Percentiles rank a stretch among this genome's conserved stretches.
phyloP scores from a whole-genome alignment of 2,329 filamentous ascomycete species.

The Ophiostoma perfectum region DNA sequence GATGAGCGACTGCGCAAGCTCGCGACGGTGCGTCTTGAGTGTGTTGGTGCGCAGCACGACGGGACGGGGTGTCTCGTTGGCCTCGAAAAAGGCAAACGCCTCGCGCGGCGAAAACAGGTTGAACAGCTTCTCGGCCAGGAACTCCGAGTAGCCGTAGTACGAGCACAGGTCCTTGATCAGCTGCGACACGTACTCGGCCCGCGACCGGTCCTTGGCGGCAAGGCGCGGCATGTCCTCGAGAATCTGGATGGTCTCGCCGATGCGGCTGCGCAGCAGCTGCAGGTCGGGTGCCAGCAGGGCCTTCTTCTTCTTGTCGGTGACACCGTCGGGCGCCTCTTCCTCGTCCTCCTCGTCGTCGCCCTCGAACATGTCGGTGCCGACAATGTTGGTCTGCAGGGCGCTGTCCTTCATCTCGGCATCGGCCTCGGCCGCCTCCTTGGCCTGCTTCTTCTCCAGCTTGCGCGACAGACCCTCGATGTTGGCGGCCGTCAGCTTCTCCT shows the following conservation, averaged over 20 bases:
- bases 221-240: constrained; percentile 83
- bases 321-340: constrained; percentile 32
- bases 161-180: constrained; percentile 87
- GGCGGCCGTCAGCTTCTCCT: constrained; percentile 87
- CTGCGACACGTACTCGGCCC: constrained; percentile 81
- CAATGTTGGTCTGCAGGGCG: constrained; percentile 89
- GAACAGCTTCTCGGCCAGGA: constrained; percentile 92
- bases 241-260: constrained; percentile 89
- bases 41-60: constrained; percentile 97
- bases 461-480: constrained; percentile 90
- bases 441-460: constrained; percentile 72
- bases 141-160: constrained; percentile 95
- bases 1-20: constrained; percentile 88
- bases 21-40: constrained; percentile 66
- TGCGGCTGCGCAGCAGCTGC: constrained; percentile 78
- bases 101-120: constrained; percentile 87
- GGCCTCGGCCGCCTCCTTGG: constrained; percentile 74
- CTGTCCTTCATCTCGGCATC: constrained; percentile 80
- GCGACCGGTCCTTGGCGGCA: constrained; percentile 70
- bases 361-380: constrained; percentile 62
- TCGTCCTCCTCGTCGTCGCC: constrained; percentile 31
- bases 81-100: constrained; percentile 97
- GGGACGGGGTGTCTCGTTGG: constrained; percentile 86
- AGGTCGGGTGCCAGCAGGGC: constrained; percentile 77
- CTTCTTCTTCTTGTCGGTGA: constrained; percentile 43